A percentile compares a stretch with the other conserved stretches of the same genome.
These are phyloP conservation scores for Backusella sp. DNA, from an alignment of 192 early-diverging fungal genomes.

Conservation along the genomic window DNA sequence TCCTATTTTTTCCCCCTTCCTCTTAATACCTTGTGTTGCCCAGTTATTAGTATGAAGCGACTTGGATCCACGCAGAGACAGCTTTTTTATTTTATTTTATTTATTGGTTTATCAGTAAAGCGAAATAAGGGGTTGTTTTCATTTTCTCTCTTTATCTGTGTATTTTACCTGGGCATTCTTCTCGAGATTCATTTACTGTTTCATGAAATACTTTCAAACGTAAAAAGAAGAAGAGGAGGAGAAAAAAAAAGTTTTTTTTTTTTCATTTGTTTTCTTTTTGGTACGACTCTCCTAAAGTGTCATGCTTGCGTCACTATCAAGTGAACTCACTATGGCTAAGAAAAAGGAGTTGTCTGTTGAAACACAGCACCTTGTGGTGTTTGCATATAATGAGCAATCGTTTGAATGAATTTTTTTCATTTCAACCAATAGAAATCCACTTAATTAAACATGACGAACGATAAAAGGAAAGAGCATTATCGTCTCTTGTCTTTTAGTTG, in stretches of 20 bases:
- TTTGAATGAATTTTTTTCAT: not conserved
- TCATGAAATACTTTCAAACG: conserved; percentile 12
- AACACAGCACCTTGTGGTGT: not conserved
- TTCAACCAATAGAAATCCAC: not conserved
- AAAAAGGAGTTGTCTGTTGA: not conserved
- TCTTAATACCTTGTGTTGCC: conserved; percentile 1
- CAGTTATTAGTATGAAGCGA: conserved; percentile 10
- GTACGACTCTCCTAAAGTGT: not conserved
- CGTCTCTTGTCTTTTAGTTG: too few species aligned
- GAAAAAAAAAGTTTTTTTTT: not conserved
- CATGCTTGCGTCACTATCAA: not conserved
- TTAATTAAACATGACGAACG: too few species aligned
- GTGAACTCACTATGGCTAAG: not conserved
- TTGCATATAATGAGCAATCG: not conserved
- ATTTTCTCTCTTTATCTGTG: not conserved
- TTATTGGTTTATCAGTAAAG: not conserved
- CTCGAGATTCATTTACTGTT: conserved; percentile 28
- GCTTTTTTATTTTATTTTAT: conserved; percentile 12
- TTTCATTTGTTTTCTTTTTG: not conserved
- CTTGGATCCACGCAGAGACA: conserved; percentile 10
- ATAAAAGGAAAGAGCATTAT: too few species aligned
- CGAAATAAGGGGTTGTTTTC: too few species aligned
- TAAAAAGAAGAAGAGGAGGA: not conserved
- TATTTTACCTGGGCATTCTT: conserved; percentile 16
- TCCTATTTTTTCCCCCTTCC: not conserved